Evolutionary conservation across 371 early-diverging fungal genomes (phyloP).

Genomic region (Fennellomyces sp.): DNA sequence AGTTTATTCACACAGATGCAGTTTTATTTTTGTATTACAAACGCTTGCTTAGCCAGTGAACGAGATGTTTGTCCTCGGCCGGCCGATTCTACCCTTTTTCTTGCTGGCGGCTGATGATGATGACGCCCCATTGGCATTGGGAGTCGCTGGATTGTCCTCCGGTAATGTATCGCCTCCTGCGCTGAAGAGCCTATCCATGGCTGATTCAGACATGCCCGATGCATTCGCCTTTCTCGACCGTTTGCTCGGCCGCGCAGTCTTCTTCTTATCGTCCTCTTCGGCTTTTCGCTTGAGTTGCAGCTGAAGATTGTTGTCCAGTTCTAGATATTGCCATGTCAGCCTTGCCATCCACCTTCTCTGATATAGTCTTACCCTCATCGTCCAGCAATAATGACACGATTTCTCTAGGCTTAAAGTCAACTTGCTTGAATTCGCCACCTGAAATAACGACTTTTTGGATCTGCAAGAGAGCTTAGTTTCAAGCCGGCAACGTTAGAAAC

Average conservation of each 20-base stretch:
- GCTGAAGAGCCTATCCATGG: slow-evolving; percentile 37
- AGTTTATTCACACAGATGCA: neutral
- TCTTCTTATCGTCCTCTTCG: slow-evolving; percentile 55
- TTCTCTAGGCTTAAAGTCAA: slow-evolving; percentile 86
- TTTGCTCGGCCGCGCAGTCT: slow-evolving; percentile 34
- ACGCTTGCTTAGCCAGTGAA: slow-evolving; percentile 24
- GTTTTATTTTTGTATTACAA: neutral
- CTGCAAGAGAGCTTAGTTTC: no score
- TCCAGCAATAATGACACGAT: slow-evolving; percentile 86
- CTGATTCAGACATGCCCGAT: slow-evolving; percentile 20
- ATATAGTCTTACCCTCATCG: slow-evolving; percentile 68
- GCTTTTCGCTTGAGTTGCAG: slow-evolving; percentile 66
- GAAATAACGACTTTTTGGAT: slow-evolving; percentile 98
- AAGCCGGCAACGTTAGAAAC: no score
- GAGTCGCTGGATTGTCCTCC: slow-evolving; percentile 23
- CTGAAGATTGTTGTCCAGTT: slow-evolving; percentile 59
- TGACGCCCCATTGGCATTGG: slow-evolving; percentile 12
- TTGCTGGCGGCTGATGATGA: slow-evolving; percentile 24
- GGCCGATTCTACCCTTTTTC: slow-evolving; percentile 39
- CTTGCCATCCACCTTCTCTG: no score
- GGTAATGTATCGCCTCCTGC: slow-evolving; percentile 43
- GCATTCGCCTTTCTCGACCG: slow-evolving; percentile 39
- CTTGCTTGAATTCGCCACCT: slow-evolving; percentile 85
- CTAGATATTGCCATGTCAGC: no score
- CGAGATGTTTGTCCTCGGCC: slow-evolving; percentile 49